These are phyloP conservation scores for Phascolomyces articulosus DNA, from an alignment of 371 early-diverging fungal species.

Conservation along the genomic window DNA sequence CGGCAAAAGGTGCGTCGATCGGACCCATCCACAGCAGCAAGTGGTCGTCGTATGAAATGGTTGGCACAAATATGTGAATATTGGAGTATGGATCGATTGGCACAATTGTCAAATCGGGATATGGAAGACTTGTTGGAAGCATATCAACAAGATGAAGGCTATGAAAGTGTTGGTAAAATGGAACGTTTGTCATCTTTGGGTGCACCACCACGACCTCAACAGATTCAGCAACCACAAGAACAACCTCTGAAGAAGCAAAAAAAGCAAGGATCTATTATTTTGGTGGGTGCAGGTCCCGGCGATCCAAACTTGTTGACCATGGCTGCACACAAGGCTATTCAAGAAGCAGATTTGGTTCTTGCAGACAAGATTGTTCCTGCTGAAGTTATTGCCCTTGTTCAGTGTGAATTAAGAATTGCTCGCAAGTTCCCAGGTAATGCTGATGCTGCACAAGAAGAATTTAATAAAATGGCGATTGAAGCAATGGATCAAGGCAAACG, in stretches of 20 bases:
- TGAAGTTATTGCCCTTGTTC: constrained; percentile 61
- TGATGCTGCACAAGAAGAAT: constrained; percentile 80
- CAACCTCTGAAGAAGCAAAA: neutral
- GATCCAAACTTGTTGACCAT: constrained; percentile 82
- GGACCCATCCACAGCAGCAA: constrained; percentile 57
- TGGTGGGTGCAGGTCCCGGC: constrained; percentile 93
- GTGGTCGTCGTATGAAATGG: constrained; percentile 73
- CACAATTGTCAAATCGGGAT: constrained; percentile 59
- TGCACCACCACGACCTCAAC: constrained; percentile 8
- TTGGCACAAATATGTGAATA: constrained; percentile 75
- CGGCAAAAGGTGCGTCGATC: constrained; percentile 57
- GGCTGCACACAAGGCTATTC: constrained; percentile 70
- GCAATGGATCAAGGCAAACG: constrained; percentile 66
- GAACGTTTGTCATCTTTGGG: constrained; percentile 10
- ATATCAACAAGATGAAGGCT: constrained; percentile 68
- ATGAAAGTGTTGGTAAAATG: constrained; percentile 34
- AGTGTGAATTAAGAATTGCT: constrained; percentile 51
- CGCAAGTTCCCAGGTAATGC: constrained; percentile 68
- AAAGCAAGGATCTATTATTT: constrained; percentile 40
- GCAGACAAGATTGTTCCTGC: constrained; percentile 85
- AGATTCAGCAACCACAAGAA: constrained; percentile 1
- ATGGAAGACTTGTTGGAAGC: constrained; percentile 64
- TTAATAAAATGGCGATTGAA: constrained; percentile 68
- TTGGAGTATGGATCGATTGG: constrained; percentile 69
- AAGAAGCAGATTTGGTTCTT: constrained; percentile 79